A percentile compares a stretch with the other conserved stretches of the same genome.
These are phyloP conservation scores for Acanthamoeba royreba DNA, from an alignment of 208 protist genomes.

Conservation along the genomic window DNA sequence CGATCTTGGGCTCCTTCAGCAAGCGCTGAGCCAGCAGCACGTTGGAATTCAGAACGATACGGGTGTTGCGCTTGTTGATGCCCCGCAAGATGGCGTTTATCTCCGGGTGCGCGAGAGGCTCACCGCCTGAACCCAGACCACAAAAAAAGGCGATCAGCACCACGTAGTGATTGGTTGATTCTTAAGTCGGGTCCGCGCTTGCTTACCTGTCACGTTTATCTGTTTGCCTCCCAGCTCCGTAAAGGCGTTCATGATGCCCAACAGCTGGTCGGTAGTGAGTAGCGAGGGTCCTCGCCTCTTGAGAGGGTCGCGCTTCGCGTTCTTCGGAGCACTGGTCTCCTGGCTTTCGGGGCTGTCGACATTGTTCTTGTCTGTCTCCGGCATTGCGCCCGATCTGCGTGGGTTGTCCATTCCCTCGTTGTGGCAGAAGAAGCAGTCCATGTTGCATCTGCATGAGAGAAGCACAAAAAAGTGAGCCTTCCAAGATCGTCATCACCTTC, in stretches of 20 bases:
- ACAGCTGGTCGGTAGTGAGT: not conserved
- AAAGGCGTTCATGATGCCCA: not conserved
- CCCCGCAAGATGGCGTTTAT: not conserved
- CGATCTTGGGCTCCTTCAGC: conserved; percentile 14
- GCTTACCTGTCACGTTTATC: conserved; percentile 2
- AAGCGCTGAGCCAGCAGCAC: not conserved
- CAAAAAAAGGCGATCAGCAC: no score
- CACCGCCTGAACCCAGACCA: no score
- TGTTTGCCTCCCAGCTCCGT: not conserved
- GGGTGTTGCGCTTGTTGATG: not conserved
- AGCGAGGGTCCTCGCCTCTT: not conserved
- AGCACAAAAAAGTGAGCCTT: not conserved
- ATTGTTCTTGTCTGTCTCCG: no score
- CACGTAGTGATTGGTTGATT: no score
- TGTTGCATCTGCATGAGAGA: not conserved
- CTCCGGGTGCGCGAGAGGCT: not conserved
- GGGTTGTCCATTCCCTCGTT: conserved; percentile 41
- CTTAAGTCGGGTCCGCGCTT: not conserved
- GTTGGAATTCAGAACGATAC: not conserved
- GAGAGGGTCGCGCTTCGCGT: not conserved
- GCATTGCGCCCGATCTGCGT: no score
- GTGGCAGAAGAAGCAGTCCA: conserved; percentile 36
- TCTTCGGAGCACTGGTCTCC: not conserved
- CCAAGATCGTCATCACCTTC: not conserved
- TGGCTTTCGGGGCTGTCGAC: not conserved